These are phyloP conservation scores for Trichoderma koningiopsis DNA, from an alignment of 2,329 filamentous ascomycete genomes.

Conservation along the genomic window DNA sequence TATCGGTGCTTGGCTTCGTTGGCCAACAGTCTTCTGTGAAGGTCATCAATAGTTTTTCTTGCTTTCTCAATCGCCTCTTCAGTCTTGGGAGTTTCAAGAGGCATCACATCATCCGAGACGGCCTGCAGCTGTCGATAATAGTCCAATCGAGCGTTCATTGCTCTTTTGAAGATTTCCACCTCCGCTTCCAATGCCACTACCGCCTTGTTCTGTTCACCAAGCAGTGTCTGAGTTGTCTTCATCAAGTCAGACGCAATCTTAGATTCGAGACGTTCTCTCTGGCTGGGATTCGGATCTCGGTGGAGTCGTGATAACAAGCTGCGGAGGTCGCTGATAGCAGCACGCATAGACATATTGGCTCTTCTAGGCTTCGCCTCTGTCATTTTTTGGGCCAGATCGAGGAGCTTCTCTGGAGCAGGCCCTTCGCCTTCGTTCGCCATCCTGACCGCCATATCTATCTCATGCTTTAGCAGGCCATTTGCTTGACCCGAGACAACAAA, in stretches of 20 bases:
- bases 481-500: conserved; percentile 73
- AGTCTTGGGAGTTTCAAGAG: conserved; percentile 66
- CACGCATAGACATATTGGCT: conserved; percentile 66
- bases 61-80: conserved; percentile 48
- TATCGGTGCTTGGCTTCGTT: conserved; percentile 77
- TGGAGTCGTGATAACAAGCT: conserved; percentile 55
- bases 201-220: conserved; percentile 55
- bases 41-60: conserved; percentile 40
- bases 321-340: conserved; percentile 69
- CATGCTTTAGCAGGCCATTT: conserved; percentile 75
- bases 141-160: conserved; percentile 83
- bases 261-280: conserved; percentile 67
- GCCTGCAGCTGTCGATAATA: conserved; percentile 89
- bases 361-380: conserved; percentile 50
- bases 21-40: conserved; percentile 61
- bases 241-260: conserved; percentile 66
- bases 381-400: conserved; percentile 55
- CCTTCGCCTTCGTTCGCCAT: conserved; percentile 66
- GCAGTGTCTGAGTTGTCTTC: conserved; percentile 57
- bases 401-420: conserved; percentile 66
- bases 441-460: conserved; percentile 63
- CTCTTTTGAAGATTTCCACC: conserved; percentile 70
- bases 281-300: conserved; percentile 31
- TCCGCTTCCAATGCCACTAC: conserved; percentile 63
- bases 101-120: conserved; percentile 84